These are phyloP conservation scores for Colletotrichum coccodes DNA, from an alignment of 2,329 filamentous ascomycete genomes.

Conservation along the genomic window DNA sequence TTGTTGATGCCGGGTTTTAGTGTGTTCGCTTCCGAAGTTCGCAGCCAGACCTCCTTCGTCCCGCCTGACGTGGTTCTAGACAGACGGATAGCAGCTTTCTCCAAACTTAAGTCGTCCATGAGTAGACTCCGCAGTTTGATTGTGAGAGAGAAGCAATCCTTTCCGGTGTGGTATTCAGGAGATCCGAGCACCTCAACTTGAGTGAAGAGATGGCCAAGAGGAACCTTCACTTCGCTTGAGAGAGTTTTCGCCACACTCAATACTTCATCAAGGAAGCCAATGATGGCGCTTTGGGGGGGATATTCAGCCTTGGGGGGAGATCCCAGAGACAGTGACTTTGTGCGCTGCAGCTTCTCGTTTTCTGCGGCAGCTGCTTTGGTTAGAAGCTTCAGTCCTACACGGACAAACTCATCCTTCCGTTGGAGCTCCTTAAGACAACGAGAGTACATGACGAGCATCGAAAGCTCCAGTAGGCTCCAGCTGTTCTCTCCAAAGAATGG, in stretches of 20 bases:
- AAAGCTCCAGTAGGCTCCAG: slow-evolving; percentile 84
- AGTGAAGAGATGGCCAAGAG: slow-evolving; percentile 79
- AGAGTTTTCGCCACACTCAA: slow-evolving; percentile 56
- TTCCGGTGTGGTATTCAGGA: slow-evolving; percentile 74
- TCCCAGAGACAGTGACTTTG: slow-evolving; percentile 39
- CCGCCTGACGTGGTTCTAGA: slow-evolving; percentile 19
- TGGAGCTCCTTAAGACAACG: slow-evolving; percentile 82
- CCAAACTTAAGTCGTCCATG: slow-evolving; percentile 74
- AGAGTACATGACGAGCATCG: slow-evolving; percentile 87
- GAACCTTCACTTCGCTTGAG: slow-evolving; percentile 70
- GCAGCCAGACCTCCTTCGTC: slow-evolving; percentile 61
- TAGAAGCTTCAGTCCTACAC: slow-evolving; percentile 78
- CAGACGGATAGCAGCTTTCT: slow-evolving; percentile 56
- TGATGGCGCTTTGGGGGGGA: slow-evolving; percentile 49
- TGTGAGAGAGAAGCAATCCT: slow-evolving; percentile 79
- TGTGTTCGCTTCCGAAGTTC: slow-evolving; percentile 46
- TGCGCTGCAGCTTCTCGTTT: slow-evolving; percentile 56
- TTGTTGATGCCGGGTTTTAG: slow-evolving; percentile 64
- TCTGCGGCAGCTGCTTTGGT: slow-evolving; percentile 71
- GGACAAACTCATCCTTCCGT: slow-evolving; percentile 82
- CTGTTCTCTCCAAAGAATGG: slow-evolving; percentile 81
- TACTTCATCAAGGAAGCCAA: slow-evolving; percentile 59
- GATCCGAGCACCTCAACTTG: slow-evolving; percentile 74
- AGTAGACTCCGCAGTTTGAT: slow-evolving; percentile 78
- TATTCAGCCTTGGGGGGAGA: slow-evolving; percentile 38